Percentiles rank a stretch among this genome's conserved stretches.
phyloP scores from a whole-genome alignment of 495 filamentous ascomycete species.

The Podospora appendiculata region DNA sequence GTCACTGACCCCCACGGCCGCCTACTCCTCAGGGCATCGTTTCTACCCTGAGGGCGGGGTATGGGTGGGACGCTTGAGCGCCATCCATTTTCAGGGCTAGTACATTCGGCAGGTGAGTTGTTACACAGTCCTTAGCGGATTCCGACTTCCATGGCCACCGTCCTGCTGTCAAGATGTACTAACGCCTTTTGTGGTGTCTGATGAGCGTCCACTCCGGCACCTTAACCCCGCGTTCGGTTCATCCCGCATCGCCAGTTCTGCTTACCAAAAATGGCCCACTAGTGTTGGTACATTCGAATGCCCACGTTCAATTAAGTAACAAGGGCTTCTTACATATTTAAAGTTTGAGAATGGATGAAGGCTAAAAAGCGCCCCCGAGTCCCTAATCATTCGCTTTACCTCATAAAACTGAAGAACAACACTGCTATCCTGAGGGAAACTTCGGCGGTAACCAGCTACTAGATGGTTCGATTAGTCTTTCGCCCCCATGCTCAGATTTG shows the following conservation, averaged over 20 bases:
- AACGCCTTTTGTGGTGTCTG: constrained; percentile 62
- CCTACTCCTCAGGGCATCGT: constrained; percentile 39
- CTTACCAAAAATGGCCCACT: constrained; percentile 66
- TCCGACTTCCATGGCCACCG: constrained; percentile 59
- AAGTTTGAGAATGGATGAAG: constrained; percentile 73
- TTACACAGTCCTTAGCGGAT: constrained; percentile 57
- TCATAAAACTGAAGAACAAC: constrained; percentile 65
- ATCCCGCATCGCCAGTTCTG: constrained; percentile 62
- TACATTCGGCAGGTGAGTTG: constrained; percentile 58
- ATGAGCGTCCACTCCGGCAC: constrained; percentile 65
- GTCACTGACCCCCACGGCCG: constrained; percentile 23
- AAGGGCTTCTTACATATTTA: constrained; percentile 70
- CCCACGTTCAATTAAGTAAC: constrained; percentile 61
- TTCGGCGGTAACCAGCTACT: constrained; percentile 64
- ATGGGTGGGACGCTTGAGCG: constrained; percentile 60
- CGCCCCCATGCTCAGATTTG: constrained; percentile 55
- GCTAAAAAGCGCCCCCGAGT: constrained; percentile 63
- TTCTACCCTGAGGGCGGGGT: constrained; percentile 54
- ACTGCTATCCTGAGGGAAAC: constrained; percentile 72
- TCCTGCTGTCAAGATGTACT: constrained; percentile 56
- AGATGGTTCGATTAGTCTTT: constrained; percentile 66
- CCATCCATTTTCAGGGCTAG: constrained; percentile 59
- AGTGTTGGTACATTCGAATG: constrained; percentile 59
- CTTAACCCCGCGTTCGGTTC: constrained; percentile 65
- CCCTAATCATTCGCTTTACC: constrained; percentile 75